A percentile compares a stretch with the other conserved stretches of the same genome.
phyloP scores from a whole-genome alignment of 805 yeast species.

The Candida silvicultrix region DNA sequence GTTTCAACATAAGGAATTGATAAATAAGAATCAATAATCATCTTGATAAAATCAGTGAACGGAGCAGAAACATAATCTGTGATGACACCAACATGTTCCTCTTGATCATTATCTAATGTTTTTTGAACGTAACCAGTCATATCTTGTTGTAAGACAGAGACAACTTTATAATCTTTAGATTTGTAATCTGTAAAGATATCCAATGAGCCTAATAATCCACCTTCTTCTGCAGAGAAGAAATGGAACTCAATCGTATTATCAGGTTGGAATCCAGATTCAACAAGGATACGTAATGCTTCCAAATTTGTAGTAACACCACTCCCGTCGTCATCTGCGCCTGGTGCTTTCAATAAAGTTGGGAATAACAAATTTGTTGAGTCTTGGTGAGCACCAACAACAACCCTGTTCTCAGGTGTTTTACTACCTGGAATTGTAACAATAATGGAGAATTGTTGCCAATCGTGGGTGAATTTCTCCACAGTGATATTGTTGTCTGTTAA shows the following conservation, averaged over 20 bases:
- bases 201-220: conserved; percentile 80
- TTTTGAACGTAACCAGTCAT: conserved; percentile 40
- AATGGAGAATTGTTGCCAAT: conserved; percentile 75
- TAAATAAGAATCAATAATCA: conserved; percentile 56
- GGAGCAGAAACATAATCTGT: conserved; percentile 18
- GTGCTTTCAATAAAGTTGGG: conserved; percentile 66
- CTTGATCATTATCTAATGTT: conserved; percentile 33
- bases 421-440: conserved; percentile 58
- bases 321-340: conserved; percentile 96
- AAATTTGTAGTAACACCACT: conserved; percentile 77
- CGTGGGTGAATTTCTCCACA: conserved; percentile 52
- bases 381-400: conserved; percentile 85
- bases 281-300: conserved; percentile 65
- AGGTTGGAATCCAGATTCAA: conserved; percentile 41
- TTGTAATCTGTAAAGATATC: conserved; percentile 62
- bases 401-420: conserved; percentile 32
- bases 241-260: conserved; percentile 83
- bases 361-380: conserved; percentile 74
- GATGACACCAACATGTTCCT: conserved; percentile 70
- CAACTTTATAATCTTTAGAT: conserved; percentile 42
- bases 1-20: conserved; percentile 68
- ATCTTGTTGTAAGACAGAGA: conserved; percentile 89
- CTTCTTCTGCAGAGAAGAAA: conserved; percentile 94
- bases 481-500: conserved; percentile 30
- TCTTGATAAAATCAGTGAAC: conserved; percentile 35